phyloP scores from a whole-genome alignment of 2,329 filamentous ascomycete species.

The Plectosphaerella cucumerina region DNA sequence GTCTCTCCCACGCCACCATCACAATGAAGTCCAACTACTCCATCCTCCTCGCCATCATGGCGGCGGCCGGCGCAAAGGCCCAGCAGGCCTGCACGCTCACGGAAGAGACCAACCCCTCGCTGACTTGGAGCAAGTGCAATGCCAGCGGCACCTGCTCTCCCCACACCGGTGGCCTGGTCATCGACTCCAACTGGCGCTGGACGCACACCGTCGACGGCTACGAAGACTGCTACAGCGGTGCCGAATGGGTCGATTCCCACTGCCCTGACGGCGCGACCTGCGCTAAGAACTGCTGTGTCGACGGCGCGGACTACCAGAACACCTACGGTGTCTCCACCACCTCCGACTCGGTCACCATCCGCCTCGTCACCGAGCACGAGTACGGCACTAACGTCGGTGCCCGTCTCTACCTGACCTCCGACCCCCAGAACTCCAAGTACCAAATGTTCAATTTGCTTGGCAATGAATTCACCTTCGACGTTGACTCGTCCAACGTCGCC shows the following conservation, averaged over 20 bases:
- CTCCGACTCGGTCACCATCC: constrained; percentile 46
- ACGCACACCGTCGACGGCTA: constrained; percentile 39
- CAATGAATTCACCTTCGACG: constrained; percentile 69
- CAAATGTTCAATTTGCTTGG: constrained; percentile 61
- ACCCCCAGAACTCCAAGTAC: constrained; percentile 49
- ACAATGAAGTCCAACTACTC: constrained; percentile 20
- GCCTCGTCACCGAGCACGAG: constrained; percentile 51
- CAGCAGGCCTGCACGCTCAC: constrained; percentile 48
- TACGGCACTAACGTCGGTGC: constrained; percentile 45
- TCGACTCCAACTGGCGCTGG: constrained; percentile 62
- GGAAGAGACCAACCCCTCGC: constrained; percentile 46
- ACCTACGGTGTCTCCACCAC: constrained; percentile 52
- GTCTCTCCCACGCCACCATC: background rate
- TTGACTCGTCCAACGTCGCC: constrained; percentile 62
- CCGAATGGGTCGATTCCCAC: constrained; percentile 38
- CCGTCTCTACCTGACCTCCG: constrained; percentile 61
- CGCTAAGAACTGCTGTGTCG: constrained; percentile 46
- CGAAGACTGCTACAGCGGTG: constrained; percentile 55
- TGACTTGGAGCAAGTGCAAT: constrained; percentile 51
- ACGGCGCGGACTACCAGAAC: constrained; percentile 46
- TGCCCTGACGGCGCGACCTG: constrained; percentile 38
- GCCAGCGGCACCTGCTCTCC: constrained; percentile 43
- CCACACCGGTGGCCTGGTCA: constrained; percentile 44
- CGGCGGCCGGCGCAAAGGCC: constrained; percentile 27
- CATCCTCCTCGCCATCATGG: constrained; percentile 30